Evolutionary conservation across 2,329 filamentous ascomycete species (phyloP).

Genomic region (Cryphonectria nitschkei): DNA sequence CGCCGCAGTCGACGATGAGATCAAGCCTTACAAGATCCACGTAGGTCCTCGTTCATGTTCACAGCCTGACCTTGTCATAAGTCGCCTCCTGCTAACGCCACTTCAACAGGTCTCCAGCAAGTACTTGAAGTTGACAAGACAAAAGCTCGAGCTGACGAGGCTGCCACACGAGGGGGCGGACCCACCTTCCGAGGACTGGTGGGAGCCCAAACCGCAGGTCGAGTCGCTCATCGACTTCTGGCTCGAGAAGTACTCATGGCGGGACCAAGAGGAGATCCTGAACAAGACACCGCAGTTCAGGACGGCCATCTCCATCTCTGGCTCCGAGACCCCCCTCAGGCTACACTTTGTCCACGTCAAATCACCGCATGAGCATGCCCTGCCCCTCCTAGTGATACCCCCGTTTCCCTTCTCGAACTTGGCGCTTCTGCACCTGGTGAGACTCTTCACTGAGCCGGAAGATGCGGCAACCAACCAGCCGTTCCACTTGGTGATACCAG

Average conservation of each 20-base stretch:
- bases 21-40: constrained; percentile 61
- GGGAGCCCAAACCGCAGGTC: constrained; percentile 63
- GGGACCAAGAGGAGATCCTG: constrained; percentile 58
- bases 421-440: constrained; percentile 59
- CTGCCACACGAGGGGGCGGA: constrained; percentile 62
- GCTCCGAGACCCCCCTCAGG: constrained; percentile 49
- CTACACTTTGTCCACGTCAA: constrained; percentile 68
- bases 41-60: constrained; percentile 45
- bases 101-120: constrained; percentile 62
- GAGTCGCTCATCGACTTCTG: constrained; percentile 70
- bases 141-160: constrained; percentile 69
- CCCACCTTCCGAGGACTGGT: constrained; percentile 55
- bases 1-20: constrained; percentile 44
- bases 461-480: constrained; percentile 49
- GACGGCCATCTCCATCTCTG: constrained; percentile 52
- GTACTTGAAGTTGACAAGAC: constrained; percentile 68
- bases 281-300: constrained; percentile 68
- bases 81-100: constrained; percentile 35
- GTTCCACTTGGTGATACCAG: constrained; percentile 70
- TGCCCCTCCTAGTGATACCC: constrained; percentile 68
- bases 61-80: background rate
- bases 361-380: constrained; percentile 55
- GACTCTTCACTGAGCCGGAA: constrained; percentile 57
- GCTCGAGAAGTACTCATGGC: constrained; percentile 70
- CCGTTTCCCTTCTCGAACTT: constrained; percentile 69